Base-by-base conservation (phyloP, 805 yeast species). In the Danielozyma ontarioensis region DNA sequence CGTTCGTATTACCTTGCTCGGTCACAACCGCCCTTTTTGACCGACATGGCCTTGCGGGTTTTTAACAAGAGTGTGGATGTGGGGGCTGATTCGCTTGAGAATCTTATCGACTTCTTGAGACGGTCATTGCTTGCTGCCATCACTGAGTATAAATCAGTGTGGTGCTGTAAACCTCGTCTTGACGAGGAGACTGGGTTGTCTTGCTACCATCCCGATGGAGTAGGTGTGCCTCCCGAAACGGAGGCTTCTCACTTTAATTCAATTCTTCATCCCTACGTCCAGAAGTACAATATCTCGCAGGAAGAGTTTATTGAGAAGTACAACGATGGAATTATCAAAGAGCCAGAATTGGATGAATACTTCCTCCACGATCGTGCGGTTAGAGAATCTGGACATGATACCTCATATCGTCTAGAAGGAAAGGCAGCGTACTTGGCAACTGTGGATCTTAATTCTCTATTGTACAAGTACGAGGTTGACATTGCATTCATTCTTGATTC, bases 151-250 rank as follows among this genome's bases (percentile, higher is more conserved):
- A 56, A 74, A 31, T 72, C 72, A 0, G 88, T 90, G 5, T 90
- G 98, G 98, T 72, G 72, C 38, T 48, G 76, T 4, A 47, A 54
- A 22, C 97, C 97, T 17, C 71, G 98, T 40, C 60, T 74, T 17
- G 96, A 90, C 52, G 61, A 59, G 11, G 63, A 46, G 10, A 77
- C 96, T 0, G 95, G 95, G 0, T 65, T 90, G 29, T 88, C 96
- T 0, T 77, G 95, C 43, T 90, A 87, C 55, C 87, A 84, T 48
- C 97, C 97, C 0, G 82, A 76, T 34, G 97, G 97, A 14, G 41
- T 73, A 17, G 97, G 97, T n/a, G 77, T 90, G 27, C 97, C 98
- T 4, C 97, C 97, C 4, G 98, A 90, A 55, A 89, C 97, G 1
- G 98, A 90, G 56, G 68, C 88, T 0, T 78, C 86, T 2, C 98